These are phyloP conservation scores for Neurospora cerealis DNA, from an alignment of 495 filamentous ascomycete species.

Conservation along the genomic window DNA sequence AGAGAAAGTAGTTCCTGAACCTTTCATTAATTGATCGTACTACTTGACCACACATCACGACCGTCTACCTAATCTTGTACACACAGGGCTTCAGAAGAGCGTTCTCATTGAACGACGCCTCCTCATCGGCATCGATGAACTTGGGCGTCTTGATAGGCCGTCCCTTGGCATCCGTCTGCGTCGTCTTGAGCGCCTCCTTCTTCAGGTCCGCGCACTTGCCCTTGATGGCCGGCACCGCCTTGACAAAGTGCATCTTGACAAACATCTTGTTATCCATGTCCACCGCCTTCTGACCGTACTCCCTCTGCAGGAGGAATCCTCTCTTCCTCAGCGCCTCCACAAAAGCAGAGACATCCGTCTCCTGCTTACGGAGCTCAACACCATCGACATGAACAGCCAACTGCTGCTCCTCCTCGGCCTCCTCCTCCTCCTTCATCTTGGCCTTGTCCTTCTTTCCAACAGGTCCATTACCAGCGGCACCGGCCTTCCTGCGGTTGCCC, in stretches of 20 bases:
- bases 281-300: conserved; percentile 42
- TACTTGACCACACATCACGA: neutral
- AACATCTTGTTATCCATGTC: conserved; percentile 96
- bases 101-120: conserved; percentile 41
- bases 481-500: conserved; percentile 38
- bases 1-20: neutral
- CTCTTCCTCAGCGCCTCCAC: conserved; percentile 67
- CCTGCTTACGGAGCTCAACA: conserved; percentile 39
- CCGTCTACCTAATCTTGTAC: conserved; percentile 71
- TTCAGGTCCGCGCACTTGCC: conserved; percentile 51
- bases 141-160: conserved; percentile 40
- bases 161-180: conserved; percentile 10
- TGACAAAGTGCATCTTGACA: conserved; percentile 89
- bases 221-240: conserved; percentile 54
- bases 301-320: conserved; percentile 65
- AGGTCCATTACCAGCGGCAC: neutral
- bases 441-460: conserved; percentile 41
- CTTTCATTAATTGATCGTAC: neutral
- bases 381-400: conserved; percentile 44
- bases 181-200: neutral
- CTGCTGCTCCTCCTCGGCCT: conserved; percentile 37
- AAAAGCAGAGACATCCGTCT: conserved; percentile 83
- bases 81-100: conserved; percentile 91
- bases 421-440: conserved; percentile 28
- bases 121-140: conserved; percentile 45